Base-by-base conservation (phyloP, 352 stramenopile species). In the Phytopythium boreale region DNA sequence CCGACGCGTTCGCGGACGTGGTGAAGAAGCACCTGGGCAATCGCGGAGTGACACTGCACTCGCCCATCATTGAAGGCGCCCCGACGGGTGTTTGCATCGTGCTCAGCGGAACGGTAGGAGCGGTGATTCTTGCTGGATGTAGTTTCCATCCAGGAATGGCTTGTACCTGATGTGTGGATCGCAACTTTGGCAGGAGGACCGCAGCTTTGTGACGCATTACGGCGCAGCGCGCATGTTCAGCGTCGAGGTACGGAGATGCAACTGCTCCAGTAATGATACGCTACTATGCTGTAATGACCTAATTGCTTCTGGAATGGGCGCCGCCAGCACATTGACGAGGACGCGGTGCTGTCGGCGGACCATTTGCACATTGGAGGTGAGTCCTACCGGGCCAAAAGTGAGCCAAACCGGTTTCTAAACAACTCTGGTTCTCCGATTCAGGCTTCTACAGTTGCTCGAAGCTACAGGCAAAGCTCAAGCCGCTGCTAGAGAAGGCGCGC, bases 181-280 rank as follows among this genome's bases (percentile, higher is more conserved):
- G 14, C 46, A n/a, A 10, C 20, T 46, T 29, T 37, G 60, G 31
- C 65, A 90, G 78, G 74, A 78, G 53, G 87, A 95, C 57, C 87
- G 87, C 20, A 89, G 82, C 55, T 95, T 95, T 68, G 75, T 93
- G 62, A 93, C 87, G 11, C 79, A 93, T 71, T 93, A 93, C 57
- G 85, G 85, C 37, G 85, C 85, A 6, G 75, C 79, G 1, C 81
- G 82, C 41, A 69, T 74, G 61, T 89, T 92, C 61, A 73, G 71
- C 29, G 44, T 88, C 15, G 77, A 91, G 76, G 82, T 90, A 56
- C 63, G 66, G 17, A 5, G 11, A 4, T n/a, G 26, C n/a, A 57
- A n/a, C n/a, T n/a, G n/a, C n/a, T 34, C 7, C 29, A 34, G 7
- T 34, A 3, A 8, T 7, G 29, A 34, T 34, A 34, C 7, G 29